Evolutionary conservation across 2,329 filamentous ascomycete genomes (phyloP).

Genomic region (Botrytis elliptica): DNA sequence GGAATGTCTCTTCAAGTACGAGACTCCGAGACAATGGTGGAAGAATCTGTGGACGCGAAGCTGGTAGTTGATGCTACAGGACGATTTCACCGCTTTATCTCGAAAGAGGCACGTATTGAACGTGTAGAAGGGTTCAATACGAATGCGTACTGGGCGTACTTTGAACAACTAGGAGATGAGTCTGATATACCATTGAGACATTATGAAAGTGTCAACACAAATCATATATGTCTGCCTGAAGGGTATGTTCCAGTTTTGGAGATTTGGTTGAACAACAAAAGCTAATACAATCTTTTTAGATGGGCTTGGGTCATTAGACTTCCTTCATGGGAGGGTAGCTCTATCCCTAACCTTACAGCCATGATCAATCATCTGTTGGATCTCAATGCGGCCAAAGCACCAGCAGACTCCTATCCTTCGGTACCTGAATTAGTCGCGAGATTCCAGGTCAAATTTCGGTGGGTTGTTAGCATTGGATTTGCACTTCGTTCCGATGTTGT

Average conservation of each 20-base stretch:
- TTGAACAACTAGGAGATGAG: constrained; percentile 28
- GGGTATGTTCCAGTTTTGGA: constrained; percentile 22
- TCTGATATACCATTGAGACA: constrained; percentile 30
- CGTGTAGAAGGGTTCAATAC: constrained; percentile 32
- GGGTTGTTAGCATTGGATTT: constrained; percentile 34
- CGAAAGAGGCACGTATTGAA: constrained; percentile 28
- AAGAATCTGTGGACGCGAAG: constrained; percentile 24
- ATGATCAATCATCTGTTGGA: constrained; percentile 37
- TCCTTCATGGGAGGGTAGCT: constrained; percentile 34
- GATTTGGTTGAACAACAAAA: background rate
- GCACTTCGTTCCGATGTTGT: constrained; percentile 29
- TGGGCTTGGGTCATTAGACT: constrained; percentile 37
- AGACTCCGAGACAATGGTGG: constrained; percentile 10
- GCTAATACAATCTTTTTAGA: constrained; percentile 12
- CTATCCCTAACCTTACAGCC: constrained; percentile 31
- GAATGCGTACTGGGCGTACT: constrained; percentile 32
- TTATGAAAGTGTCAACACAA: constrained; percentile 35
- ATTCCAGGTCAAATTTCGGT: constrained; percentile 33
- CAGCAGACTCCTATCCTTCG: constrained; percentile 30
- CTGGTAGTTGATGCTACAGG: constrained; percentile 34
- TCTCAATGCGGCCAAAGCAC: constrained; percentile 25
- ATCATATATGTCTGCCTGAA: constrained; percentile 36
- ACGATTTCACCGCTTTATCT: constrained; percentile 30
- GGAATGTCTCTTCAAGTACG: constrained; percentile 10
- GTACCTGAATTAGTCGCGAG: constrained; percentile 29